phyloP scores from a whole-genome alignment of 1,284 basidiomycete species.

The Moesziomyces antarcticus region DNA sequence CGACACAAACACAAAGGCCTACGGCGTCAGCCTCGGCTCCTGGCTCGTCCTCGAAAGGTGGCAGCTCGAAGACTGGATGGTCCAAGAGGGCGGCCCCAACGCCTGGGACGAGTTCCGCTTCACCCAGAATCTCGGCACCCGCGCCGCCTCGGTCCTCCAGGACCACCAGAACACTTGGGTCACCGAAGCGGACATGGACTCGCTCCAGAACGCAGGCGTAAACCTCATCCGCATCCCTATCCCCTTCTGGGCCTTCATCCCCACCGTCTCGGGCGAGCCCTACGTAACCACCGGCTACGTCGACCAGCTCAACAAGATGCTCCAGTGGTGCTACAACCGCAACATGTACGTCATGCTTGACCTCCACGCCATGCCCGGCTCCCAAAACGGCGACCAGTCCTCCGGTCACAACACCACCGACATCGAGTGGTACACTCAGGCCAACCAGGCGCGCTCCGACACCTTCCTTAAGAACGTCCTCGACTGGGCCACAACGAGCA shows the following conservation, averaged over 20 bases:
- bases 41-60: constrained; percentile 68
- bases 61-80: constrained; percentile 70
- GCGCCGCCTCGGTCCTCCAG: constrained; percentile 40
- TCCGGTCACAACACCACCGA: constrained; percentile 62
- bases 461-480: constrained; percentile 52
- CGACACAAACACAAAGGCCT: constrained; percentile 60
- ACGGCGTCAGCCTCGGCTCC: constrained; percentile 64
- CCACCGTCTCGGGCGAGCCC: constrained; percentile 51
- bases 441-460: constrained; percentile 54
- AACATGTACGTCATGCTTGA: constrained; percentile 69
- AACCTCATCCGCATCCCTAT: constrained; percentile 68
- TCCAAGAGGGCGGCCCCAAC: constrained; percentile 59
- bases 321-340: constrained; percentile 65
- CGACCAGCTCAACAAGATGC: constrained; percentile 56
- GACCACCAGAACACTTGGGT: constrained; percentile 68
- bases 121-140: constrained; percentile 60
- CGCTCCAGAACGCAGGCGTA: constrained; percentile 61
- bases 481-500: constrained; percentile 49
- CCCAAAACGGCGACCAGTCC: constrained; percentile 68
- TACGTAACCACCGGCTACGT: constrained; percentile 54
- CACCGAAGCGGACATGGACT: constrained; percentile 68
- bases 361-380: constrained; percentile 69
- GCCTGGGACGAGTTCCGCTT: constrained; percentile 69
- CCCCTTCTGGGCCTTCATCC: constrained; percentile 67
- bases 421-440: constrained; percentile 48